Evolutionary conservation across 352 stramenopile species (phyloP).

Genomic region (Globisporangium mamillatum): DNA sequence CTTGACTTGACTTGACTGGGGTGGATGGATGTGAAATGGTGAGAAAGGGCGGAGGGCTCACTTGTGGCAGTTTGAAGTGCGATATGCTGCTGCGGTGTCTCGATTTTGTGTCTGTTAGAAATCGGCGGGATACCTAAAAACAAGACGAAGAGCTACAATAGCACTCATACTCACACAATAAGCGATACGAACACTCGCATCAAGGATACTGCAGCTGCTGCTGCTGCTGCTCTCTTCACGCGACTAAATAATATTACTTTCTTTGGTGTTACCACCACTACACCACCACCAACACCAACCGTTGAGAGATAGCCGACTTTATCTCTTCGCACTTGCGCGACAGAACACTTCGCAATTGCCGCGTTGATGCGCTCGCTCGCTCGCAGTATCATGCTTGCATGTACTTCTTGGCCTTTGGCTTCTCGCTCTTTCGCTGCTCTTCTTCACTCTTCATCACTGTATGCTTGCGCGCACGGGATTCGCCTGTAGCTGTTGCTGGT

Average conservation of each 20-base stretch:
- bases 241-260: conserved; percentile 15
- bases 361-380: neutral
- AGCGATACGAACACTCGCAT: too few species aligned
- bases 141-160: neutral
- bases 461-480: conserved; percentile 1
- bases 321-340: neutral
- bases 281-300: neutral
- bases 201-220: neutral
- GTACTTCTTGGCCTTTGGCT: neutral
- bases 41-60: neutral
- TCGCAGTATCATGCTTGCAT: neutral
- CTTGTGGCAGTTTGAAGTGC: neutral
- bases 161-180: neutral
- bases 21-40: neutral
- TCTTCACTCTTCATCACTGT: neutral
- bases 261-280: neutral
- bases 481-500: neutral
- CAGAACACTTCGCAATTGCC: neutral
- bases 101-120: neutral
- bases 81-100: neutral
- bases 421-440: neutral
- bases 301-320: too few species aligned
- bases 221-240: neutral
- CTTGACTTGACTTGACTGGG: neutral
- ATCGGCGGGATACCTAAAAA: too few species aligned